Evolutionary conservation across 2,329 filamentous ascomycete genomes (phyloP).

Genomic region (Cryphonectria carpinicola): DNA sequence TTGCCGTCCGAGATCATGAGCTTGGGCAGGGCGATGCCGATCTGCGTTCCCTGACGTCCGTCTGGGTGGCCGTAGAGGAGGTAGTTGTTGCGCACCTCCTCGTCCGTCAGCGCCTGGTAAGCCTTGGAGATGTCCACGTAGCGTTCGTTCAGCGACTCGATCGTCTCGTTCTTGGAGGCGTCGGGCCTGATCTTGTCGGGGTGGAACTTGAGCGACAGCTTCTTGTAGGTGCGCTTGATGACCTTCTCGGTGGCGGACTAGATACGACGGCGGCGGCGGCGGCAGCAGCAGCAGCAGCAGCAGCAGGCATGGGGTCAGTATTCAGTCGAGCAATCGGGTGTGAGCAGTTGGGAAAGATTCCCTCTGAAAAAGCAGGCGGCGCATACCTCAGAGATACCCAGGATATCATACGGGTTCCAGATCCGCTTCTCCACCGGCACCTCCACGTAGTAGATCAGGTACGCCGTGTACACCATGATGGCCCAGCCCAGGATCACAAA

Average conservation of each 20-base stretch:
- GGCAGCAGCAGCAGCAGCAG: conserved; percentile 21
- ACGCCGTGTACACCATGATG: conserved; percentile 87
- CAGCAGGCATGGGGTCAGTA: conserved; percentile 5
- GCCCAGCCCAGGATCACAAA: conserved; percentile 78
- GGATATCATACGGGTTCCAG: conserved; percentile 96
- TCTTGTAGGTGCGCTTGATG: conserved; percentile 91
- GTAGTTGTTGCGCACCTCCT: conserved; percentile 96
- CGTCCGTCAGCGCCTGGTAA: conserved; percentile 96
- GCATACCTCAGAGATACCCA: conserved; percentile 79
- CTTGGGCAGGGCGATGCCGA: conserved; percentile 92
- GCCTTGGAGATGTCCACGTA: conserved; percentile 97
- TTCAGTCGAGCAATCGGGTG: conserved; percentile 19
- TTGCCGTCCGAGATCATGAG: conserved; percentile 92
- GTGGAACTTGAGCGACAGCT: conserved; percentile 82
- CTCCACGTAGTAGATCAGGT: conserved; percentile 82
- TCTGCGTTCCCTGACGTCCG: conserved; percentile 97
- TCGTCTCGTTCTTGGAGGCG: conserved; percentile 83
- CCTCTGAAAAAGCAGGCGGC: background rate
- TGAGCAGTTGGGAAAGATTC: background rate
- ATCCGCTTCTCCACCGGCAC: conserved; percentile 69
- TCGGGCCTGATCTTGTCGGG: conserved; percentile 92
- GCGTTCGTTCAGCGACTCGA: conserved; percentile 79
- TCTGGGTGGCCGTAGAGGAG: conserved; percentile 95
- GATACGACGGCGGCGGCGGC: conserved; percentile 21
- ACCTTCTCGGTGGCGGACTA: conserved; percentile 83